These are phyloP conservation scores for Dendrostoma leiphaemia DNA, from an alignment of 2,329 filamentous ascomycete species.

Conservation along the genomic window DNA sequence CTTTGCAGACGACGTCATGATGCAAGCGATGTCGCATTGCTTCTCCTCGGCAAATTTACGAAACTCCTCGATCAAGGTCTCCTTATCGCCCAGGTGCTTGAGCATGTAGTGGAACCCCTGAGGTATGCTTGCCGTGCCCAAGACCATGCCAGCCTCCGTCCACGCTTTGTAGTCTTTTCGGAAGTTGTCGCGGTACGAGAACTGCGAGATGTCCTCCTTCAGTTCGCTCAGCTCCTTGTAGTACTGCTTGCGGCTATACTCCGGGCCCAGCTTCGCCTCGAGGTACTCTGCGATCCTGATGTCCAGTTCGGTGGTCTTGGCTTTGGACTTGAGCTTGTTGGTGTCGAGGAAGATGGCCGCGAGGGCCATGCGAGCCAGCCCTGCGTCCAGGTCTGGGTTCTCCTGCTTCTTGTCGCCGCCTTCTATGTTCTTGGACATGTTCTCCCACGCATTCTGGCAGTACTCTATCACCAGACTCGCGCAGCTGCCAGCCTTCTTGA, in stretches of 20 bases:
- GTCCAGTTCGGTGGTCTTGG: conserved; percentile 37
- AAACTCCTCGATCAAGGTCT: conserved; percentile 47
- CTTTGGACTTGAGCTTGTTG: conserved; percentile 52
- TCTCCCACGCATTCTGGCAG: conserved; percentile 56
- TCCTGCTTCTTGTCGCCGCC: conserved; percentile 31
- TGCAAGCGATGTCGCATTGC: conserved; percentile 57
- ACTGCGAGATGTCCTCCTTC: conserved; percentile 63
- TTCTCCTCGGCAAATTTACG: conserved; percentile 54
- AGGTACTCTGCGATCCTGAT: conserved; percentile 50
- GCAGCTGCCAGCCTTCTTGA: conserved; percentile 71
- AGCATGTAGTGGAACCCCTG: conserved; percentile 61
- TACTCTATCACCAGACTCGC: conserved; percentile 66
- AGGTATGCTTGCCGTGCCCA: conserved; percentile 69
- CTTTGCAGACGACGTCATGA: conserved; percentile 66
- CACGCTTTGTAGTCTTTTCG: conserved; percentile 86
- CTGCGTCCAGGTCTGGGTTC: conserved; percentile 47
- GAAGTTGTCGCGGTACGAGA: conserved; percentile 66
- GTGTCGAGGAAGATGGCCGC: conserved; percentile 76
- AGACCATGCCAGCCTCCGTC: conserved; percentile 51
- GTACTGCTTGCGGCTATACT: conserved; percentile 55
- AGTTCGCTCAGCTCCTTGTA: conserved; percentile 59
- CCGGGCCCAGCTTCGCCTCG: conserved; percentile 41
- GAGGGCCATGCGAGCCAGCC: conserved; percentile 65
- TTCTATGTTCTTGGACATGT: conserved; percentile 33
- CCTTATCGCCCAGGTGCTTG: conserved; percentile 45